Conservation (phyloP, 2,329 filamentous ascomycete species). For the Penicillium sp. region DNA sequence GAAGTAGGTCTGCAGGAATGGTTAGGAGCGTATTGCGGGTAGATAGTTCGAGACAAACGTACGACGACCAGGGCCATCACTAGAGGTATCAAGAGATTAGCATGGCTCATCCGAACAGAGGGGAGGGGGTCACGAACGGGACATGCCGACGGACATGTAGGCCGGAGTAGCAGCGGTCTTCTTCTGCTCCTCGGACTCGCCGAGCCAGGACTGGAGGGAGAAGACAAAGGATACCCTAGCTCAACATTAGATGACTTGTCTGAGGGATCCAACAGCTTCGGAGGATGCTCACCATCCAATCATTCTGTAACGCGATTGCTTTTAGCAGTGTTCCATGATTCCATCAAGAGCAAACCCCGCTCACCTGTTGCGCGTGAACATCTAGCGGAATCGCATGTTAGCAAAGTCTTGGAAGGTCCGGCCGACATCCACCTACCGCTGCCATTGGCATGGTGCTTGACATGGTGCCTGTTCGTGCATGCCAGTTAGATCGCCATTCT, state of each 20-base stretch:
- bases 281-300: constrained; percentile 55
- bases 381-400: constrained; percentile 45
- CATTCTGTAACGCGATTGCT: constrained; percentile 44
- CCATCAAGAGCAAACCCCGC: constrained; percentile 20
- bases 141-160: constrained; percentile 74
- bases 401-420: constrained; percentile 9
- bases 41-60: constrained; percentile 24
- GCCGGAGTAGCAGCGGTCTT: constrained; percentile 64
- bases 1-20: constrained; percentile 54
- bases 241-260: constrained; percentile 14
- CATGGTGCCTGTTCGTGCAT: constrained; percentile 50
- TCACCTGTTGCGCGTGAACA: constrained; percentile 86
- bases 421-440: constrained; percentile 53
- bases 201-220: constrained; percentile 47
- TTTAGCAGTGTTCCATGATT: constrained; percentile 5
- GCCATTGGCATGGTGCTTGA: constrained; percentile 88
- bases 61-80: constrained; percentile 57
- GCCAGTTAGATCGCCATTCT: constrained; percentile 14
- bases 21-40: constrained; percentile 9
- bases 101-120: background rate
- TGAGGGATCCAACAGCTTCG: background rate
- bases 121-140: constrained; percentile 51
- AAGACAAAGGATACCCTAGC: constrained; percentile 47
- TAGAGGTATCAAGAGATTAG: constrained; percentile 30
- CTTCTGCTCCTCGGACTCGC: constrained; percentile 47